Evolutionary conservation across 2,329 filamentous ascomycete species (phyloP), one percentile per base, ranked within the genome.

Genomic region (Pestalotiopsis sp.): DNA sequence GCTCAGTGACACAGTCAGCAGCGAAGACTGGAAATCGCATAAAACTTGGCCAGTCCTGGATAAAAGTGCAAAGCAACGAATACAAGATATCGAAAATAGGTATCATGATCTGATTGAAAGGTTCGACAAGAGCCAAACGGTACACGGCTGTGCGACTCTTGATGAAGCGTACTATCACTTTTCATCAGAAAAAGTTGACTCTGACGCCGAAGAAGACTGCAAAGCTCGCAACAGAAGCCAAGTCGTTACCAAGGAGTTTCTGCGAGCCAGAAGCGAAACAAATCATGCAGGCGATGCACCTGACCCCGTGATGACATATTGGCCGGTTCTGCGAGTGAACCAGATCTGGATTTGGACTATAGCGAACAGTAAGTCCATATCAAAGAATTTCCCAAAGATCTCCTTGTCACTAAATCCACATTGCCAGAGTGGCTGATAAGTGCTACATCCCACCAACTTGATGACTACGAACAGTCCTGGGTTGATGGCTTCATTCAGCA

Each of bases 71-170:
- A 2, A 45, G 39, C 39, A 4, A 41, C 39, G 39, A 41, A 41
- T 41, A 14, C 1, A 41, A 3, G 2, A 41, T 3, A 41, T 20
- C 0, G 4, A 7, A 20, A n/a, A 1, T 1, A n/a, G 7, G 7
- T 49, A 20, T 5, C 1, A 7, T 4, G 1, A 52, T 20, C 1
- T n/a, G 14, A 52, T 17, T 7, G 13, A 52, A 4, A 9, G 9
- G 1, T 20, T 1, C 3, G 45, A 20, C 1, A 9, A n/a, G 9
- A 52, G n/a, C 2, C 13, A 17, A 45, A 45, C 2, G 1, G 2
- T 45, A 2, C 45, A 52, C 17, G 45, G 45, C 2, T 52, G 14
- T 20, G 14, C n/a, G 17, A 52, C 45, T 20, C 45, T 52, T 1
- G 45, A 52, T 20, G 45, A 52, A n/a, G 14, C 45, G 3, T 52